These are phyloP conservation scores for Termitomyces bulborhizus DNA, from an alignment of 768 basidiomycete genomes.

Conservation along the genomic window DNA sequence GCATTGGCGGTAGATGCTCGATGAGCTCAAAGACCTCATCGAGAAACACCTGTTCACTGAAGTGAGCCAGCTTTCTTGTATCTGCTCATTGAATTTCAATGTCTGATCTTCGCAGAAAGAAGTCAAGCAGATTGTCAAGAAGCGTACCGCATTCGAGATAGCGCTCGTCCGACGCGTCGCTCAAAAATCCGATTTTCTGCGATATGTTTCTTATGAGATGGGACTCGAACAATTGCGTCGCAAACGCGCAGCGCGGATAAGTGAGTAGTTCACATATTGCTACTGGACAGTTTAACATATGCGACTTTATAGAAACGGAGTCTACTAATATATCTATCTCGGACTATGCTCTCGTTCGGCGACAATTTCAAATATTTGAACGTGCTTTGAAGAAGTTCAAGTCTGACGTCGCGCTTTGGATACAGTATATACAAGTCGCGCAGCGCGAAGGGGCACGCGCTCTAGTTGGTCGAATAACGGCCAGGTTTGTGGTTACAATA, in stretches of 20 bases:
- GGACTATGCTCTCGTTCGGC: conserved; percentile 76
- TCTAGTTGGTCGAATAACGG: conserved; percentile 76
- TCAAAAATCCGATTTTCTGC: conserved; percentile 82
- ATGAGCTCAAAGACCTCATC: conserved; percentile 89
- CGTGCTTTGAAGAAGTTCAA: conserved; percentile 87
- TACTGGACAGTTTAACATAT: neutral
- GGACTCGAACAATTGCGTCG: conserved; percentile 72
- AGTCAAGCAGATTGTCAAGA: conserved; percentile 78
- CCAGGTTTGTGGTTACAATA: conserved; percentile 47
- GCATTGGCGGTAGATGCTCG: conserved; percentile 63
- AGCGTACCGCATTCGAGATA: conserved; percentile 78
- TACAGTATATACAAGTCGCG: conserved; percentile 83
- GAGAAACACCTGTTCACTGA: conserved; percentile 80
- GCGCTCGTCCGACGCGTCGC: conserved; percentile 78
- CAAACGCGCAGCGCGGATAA: conserved; percentile 67
- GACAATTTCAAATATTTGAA: conserved; percentile 89
- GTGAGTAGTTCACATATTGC: conserved; percentile 33
- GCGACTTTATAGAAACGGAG: conserved; percentile 28
- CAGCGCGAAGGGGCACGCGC: conserved; percentile 74
- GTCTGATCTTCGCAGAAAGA: conserved; percentile 48
- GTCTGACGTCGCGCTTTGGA: conserved; percentile 80
- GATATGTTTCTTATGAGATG: conserved; percentile 93
- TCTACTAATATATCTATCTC: conserved; percentile 59
- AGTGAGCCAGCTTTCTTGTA: conserved; percentile 33
- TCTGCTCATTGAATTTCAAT: neutral